Evolutionary conservation across 345 rosid species (phyloP), one percentile per base, ranked within the genome.

Genomic region (Arabidopsis arenosa): DNA sequence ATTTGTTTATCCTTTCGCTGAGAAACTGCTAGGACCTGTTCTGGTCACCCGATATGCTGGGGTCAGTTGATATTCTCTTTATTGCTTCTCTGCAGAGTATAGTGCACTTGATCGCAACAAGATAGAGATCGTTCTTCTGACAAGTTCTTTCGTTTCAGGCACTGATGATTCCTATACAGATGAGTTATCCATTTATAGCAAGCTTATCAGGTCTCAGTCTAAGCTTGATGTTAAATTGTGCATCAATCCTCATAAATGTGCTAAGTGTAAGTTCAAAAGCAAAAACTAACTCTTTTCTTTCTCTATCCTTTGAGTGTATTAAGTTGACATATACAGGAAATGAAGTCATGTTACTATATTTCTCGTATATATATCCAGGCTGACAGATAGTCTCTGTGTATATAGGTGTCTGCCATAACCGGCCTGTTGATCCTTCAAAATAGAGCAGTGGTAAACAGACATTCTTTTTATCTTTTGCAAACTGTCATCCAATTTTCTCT

Each of bases 101-200:
- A 48, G 10, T 18, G 32, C 56, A 62, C 14, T 62, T 70, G 71
- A 49, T 49, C 6, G 73, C 81, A 39, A 57, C 77, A 43, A 44
- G 15, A 41, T 49, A 43, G 5, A 60, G 41, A 60, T 60, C 2
- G n/a, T 18, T 48, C 32, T 47, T 44, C 68, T 56, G n/a, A 76
- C 62, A 28, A 49, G 48, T 37, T 69, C 15, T 77, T 39, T 49
- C 36, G 18, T 63, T 12, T 76, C 87, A 94, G 97, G 80, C 74
- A 47, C 40, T 92, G 36, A 58, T 84, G 75, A 92, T 92, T 45
- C 90, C 88, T 17, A 75, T 90, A 15, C 82, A 92, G 77, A 73
- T 89, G 80, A 82, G 97, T 77, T 92, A 83, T 68, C 85, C 93
- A 44, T 81, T 82, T 59, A 86, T 92, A 60, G 90, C 93, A 47